These are phyloP conservation scores for Pleurotus pulmonarius DNA, from an alignment of 768 basidiomycete genomes.

Conservation along the genomic window DNA sequence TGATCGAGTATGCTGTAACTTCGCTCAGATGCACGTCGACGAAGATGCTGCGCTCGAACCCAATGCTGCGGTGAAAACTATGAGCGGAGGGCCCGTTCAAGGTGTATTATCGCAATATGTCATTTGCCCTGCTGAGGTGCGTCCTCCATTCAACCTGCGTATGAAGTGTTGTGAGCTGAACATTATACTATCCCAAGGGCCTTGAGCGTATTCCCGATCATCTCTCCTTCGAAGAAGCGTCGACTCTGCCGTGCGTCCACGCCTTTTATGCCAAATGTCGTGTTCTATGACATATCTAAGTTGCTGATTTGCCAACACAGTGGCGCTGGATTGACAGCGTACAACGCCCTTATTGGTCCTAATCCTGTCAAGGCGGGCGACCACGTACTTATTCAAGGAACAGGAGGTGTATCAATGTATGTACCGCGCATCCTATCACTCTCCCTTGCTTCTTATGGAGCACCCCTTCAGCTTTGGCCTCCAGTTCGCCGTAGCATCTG, in stretches of 20 bases:
- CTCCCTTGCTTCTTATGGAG: neutral
- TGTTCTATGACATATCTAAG: neutral
- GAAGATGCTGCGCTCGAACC: constrained; percentile 35
- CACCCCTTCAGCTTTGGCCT: constrained; percentile 40
- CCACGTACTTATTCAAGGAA: constrained; percentile 51
- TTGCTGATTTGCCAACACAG: constrained; percentile 17
- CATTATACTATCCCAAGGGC: constrained; percentile 23
- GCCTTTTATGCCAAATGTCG: neutral
- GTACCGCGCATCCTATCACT: constrained; percentile 7
- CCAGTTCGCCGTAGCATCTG: constrained; percentile 59
- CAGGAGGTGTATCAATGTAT: constrained; percentile 54
- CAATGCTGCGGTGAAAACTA: constrained; percentile 20
- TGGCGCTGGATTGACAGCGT: constrained; percentile 62
- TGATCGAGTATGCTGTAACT: constrained; percentile 57
- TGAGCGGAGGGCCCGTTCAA: constrained; percentile 41
- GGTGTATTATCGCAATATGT: constrained; percentile 55
- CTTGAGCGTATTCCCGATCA: constrained; percentile 52
- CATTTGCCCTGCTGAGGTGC: constrained; percentile 42
- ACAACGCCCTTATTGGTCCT: constrained; percentile 51
- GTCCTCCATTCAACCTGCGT: neutral
- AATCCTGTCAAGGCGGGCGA: constrained; percentile 55
- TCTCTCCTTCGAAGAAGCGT: constrained; percentile 60
- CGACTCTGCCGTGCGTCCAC: constrained; percentile 51
- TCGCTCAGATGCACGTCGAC: constrained; percentile 42
- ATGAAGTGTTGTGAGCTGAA: neutral